Evolutionary conservation across 2,329 filamentous ascomycete species (phyloP).

Genomic region (Pyricularia pennisetigena): DNA sequence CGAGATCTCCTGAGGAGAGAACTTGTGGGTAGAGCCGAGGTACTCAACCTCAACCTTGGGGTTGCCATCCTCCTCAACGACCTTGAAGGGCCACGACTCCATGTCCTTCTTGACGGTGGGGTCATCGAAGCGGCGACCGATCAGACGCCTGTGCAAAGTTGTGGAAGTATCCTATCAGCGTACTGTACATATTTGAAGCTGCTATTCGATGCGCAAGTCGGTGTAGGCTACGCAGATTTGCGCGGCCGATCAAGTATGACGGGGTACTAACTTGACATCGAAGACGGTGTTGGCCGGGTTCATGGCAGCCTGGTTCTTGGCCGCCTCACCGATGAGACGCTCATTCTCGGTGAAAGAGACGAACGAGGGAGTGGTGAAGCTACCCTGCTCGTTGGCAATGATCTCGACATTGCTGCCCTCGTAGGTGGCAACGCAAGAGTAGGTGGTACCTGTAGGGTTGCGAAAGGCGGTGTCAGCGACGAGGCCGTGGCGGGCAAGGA

Average conservation of each 20-base stretch:
- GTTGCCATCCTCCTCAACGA: slow-evolving; percentile 79
- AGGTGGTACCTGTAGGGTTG: slow-evolving; percentile 72
- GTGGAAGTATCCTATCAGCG: slow-evolving; percentile 8
- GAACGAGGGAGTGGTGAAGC: slow-evolving; percentile 97
- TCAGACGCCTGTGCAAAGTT: slow-evolving; percentile 64
- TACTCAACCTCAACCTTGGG: slow-evolving; percentile 94
- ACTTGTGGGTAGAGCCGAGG: slow-evolving; percentile 86
- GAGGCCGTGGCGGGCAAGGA: slow-evolving; percentile 4
- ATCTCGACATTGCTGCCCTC: slow-evolving; percentile 99
- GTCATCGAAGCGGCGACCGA: slow-evolving; percentile 92
- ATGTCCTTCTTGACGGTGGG: slow-evolving; percentile 97
- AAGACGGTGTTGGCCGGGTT: slow-evolving; percentile 98
- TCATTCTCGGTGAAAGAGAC: slow-evolving; percentile 98
- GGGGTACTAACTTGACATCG: slow-evolving; percentile 79
- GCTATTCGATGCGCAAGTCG: slow-evolving; percentile 1
- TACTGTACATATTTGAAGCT: not conserved
- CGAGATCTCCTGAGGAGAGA: slow-evolving; percentile 97
- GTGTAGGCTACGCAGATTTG: not conserved
- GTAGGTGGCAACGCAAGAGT: slow-evolving; percentile 99
- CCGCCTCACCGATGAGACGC: slow-evolving; percentile 97
- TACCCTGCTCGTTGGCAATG: slow-evolving; percentile 99
- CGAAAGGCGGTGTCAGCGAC: slow-evolving; percentile 4
- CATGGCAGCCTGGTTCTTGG: slow-evolving; percentile 99
- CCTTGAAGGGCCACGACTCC: slow-evolving; percentile 99
- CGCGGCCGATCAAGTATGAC: not conserved